A percentile compares a stretch with the other conserved stretches of the same genome.
These are phyloP conservation scores for Lotus japonicus DNA, from an alignment of 306 rosid species.

Conservation along the genomic window DNA sequence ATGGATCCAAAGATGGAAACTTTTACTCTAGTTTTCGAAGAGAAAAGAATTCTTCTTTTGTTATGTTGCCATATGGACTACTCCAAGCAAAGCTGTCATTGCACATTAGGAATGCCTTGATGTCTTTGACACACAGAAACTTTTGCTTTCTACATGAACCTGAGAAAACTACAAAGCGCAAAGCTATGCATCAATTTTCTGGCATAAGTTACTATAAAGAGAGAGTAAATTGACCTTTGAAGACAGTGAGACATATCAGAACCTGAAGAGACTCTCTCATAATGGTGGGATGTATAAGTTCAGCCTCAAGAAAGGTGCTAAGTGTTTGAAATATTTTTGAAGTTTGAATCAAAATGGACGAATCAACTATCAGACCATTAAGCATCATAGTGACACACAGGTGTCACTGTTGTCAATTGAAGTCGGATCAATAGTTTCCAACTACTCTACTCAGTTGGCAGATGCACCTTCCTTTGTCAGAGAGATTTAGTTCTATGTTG, in stretches of 20 bases:
- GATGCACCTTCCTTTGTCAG: constrained; percentile 5
- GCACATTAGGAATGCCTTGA: constrained; percentile 8
- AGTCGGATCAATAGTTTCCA: constrained; percentile 33
- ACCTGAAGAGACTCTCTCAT: constrained; percentile 24
- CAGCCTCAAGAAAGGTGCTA: constrained; percentile 35
- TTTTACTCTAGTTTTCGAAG: neutral
- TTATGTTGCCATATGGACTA: neutral
- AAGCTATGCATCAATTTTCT: constrained; percentile 28
- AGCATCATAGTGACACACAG: constrained; percentile 30
- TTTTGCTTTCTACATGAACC: constrained; percentile 34
- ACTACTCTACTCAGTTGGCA: constrained; percentile 19
- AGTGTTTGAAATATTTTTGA: constrained; percentile 25
- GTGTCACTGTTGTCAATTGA: constrained; percentile 45
- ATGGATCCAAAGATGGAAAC: constrained; percentile 1
- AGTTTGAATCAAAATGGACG: constrained; percentile 18
- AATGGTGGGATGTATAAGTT: constrained; percentile 32
- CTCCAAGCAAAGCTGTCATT: constrained; percentile 23
- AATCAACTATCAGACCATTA: constrained; percentile 36
- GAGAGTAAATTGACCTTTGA: constrained; percentile 22
- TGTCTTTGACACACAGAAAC: constrained; percentile 35
- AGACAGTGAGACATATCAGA: constrained; percentile 12
- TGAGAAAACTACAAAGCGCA: constrained; percentile 23
- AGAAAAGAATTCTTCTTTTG: neutral
- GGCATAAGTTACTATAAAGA: constrained; percentile 24
- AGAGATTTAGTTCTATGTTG: neutral